Evolutionary conservation across 352 stramenopile species (phyloP), one percentile per base, ranked within the genome.

Genomic region (Phytophthora brassicae): DNA sequence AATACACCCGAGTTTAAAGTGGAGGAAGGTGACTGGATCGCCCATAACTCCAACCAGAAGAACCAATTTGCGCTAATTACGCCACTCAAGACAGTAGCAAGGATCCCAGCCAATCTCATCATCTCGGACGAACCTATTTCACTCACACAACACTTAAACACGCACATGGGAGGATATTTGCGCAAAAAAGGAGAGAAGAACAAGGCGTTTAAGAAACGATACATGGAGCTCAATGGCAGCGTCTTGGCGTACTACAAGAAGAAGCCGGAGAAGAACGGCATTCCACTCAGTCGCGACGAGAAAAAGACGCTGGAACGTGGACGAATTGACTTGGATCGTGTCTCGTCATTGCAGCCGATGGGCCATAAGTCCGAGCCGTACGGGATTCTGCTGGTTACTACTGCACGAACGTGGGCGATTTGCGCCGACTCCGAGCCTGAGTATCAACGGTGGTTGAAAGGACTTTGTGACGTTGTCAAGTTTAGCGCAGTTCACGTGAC

Each of bases 1-100:
- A 94, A 95, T 60, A 95, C 86, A 19, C 86, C 86, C 16, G 84
- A 95, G 58, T 95, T 91, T 67, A 92, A 91, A 60, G 78, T 95
- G 39, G 75, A 90, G 50, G 79, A 93, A 57, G 72, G 82, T 56
- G 86, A 95, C 65, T 95, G 86, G 86, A 86, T 95, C 22, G 86
- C 86, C 19, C 86, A 95, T 63, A 87, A 86, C 42, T 79, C 76
- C 12, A 89, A 88, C 65, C 68, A 74, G 44, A 80, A 77, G 60
- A 95, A 94, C 63, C 80, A 92, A 62, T 79, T 90, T 20, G 72
- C 79, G 41, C 67, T 95, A 8, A 92, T 93, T 39, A 89, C 80
- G 36, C 83, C 86, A 31, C 68, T 95, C 22, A 95, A 95, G 74
- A 89, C 86, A 0, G 84, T 95, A 26, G 84, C 80, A 23, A 66